These are phyloP conservation scores for Penicillium sp. DNA, from an alignment of 2,329 filamentous ascomycete genomes.

Conservation along the genomic window DNA sequence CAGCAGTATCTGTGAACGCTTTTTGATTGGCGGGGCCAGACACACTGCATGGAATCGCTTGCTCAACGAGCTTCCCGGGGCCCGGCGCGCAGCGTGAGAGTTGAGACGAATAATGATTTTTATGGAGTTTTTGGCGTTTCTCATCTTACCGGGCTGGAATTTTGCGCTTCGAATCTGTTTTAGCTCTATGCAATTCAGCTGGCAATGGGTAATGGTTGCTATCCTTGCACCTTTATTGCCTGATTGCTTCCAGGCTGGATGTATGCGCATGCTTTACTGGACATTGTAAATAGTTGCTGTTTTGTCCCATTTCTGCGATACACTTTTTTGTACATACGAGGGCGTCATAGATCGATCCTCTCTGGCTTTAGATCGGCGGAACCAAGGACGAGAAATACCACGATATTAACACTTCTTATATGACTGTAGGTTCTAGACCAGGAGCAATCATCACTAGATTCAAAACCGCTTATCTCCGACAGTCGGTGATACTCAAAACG, in stretches of 20 bases:
- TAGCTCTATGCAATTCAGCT: not conserved
- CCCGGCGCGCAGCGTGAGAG: not conserved
- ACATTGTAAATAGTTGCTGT: constrained; percentile 25
- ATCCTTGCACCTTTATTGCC: not conserved
- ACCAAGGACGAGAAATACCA: not conserved
- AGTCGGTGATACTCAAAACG: constrained; percentile 15
- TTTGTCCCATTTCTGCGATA: constrained; percentile 5
- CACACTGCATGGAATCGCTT: not conserved
- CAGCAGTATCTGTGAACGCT: not conserved
- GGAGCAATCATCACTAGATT: not conserved
- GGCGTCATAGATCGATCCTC: constrained; percentile 21
- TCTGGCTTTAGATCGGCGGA: constrained; percentile 5
- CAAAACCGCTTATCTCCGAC: not conserved
- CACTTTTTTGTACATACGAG: constrained; percentile 17
- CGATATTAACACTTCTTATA: not conserved
- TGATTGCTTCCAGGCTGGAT: not conserved
- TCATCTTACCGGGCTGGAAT: constrained; percentile 7
- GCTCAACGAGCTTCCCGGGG: not conserved
- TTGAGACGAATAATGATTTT: constrained; percentile 25
- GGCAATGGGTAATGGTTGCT: not conserved
- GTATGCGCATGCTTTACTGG: not conserved
- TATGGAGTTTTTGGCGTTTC: constrained; percentile 23
- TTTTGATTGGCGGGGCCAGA: not conserved
- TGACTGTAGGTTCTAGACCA: not conserved
- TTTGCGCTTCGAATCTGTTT: constrained; percentile 1